Evolutionary conservation across 306 rosid genomes (phyloP), one percentile per base, ranked within the genome.

Genomic region (Malus sylvestris): DNA sequence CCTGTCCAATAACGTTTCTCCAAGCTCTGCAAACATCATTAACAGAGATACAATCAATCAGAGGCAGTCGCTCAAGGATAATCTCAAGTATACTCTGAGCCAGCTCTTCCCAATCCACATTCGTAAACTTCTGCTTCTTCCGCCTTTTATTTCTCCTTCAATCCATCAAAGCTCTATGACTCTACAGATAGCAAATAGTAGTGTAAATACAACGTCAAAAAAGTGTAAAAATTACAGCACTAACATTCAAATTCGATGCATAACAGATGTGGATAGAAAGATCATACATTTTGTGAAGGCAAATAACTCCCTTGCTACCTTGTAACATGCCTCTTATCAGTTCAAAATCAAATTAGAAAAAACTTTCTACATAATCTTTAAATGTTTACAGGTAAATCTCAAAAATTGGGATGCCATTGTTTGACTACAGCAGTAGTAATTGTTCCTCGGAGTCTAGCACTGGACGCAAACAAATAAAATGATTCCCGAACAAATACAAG

Each of bases 1-100:
- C 88, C 76, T 73, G 82, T 6, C 85, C 77, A 69, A 88, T 84
- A 72, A 80, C 74, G 51, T 18, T 22, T 74, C 91, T 87, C 93
- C 93, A 91, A n/a, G 73, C 78, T 80, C 52, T 82, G 80, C 93
- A 91, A 44, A 87, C 89, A 82, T 77, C 78, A 76, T 87, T 86
- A 1, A 87, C 71, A 3, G 93, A 85, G 65, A 88, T 53, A 32
- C 88, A 84, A 79, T 91, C 91, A 32, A 85, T 51, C 3, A 81
- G 68, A 58, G 82, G 63, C 27, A 88, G 51, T 46, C 52, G 76
- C 78, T 85, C 87, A 52, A 83, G 79, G 74, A 91, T 63, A 71
- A 59, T 69, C 70, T 82, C 85, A 1, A 87, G 83, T 63, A 82
- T 49, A 64, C 64, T 74, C 18, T 3, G 70, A 58, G 87, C 86